Base-by-base conservation (phyloP, 1,139 yeast genomes). In the Saccharomyces hybrid region DNA sequence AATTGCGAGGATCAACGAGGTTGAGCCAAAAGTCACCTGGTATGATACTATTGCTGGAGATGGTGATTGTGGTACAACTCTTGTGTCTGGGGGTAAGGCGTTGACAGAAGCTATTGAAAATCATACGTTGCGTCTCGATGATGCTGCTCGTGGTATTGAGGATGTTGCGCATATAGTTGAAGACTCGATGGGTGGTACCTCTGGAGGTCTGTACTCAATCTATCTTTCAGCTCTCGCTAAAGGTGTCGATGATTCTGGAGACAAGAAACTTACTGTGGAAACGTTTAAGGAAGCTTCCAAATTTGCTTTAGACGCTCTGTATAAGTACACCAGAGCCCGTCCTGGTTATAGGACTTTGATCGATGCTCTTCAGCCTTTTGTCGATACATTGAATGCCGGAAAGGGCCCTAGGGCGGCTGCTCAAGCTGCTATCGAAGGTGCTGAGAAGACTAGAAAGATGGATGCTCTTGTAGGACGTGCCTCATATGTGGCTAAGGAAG, bases 111-210 rank as follows among this genome's bases (percentile, higher is more conserved):
- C 70, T 6, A 63, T 78, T 42, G 70, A 73, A 26, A 60, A 63
- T 2, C 68, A 67, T 9, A 59, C 72, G 55, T 42, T 67, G 60
- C 60, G 66, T 56, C 53, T 62, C 60, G 50, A 65, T 65, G 16
- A 71, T 72, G 42, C 66, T 76, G 58, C 72, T 69, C 54, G 53
- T 57, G 32, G 61, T 59, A 54, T 64, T 54, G 65, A 64, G 31
- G 57, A 57, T 14, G 64, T 65, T 38, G 71, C 73, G 29, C 64
- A 71, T 24, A 71, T 76, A 31, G 73, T 78, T 47, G 76, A 78
- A 51, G 78, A 76, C 52, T 74, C 73, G 54, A 78, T 78, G 82
- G 82, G 82, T n/a, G 82, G 82, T 14, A 78, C 82, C 9, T 70
- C 77, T 42, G 82, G 81, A 2, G 82, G 80, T 1, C 73, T 78